Percentiles rank a stretch among this genome's conserved stretches.
Evolutionary conservation across 352 stramenopile genomes (phyloP).

Genomic region (Phytophthora sansomeana): DNA sequence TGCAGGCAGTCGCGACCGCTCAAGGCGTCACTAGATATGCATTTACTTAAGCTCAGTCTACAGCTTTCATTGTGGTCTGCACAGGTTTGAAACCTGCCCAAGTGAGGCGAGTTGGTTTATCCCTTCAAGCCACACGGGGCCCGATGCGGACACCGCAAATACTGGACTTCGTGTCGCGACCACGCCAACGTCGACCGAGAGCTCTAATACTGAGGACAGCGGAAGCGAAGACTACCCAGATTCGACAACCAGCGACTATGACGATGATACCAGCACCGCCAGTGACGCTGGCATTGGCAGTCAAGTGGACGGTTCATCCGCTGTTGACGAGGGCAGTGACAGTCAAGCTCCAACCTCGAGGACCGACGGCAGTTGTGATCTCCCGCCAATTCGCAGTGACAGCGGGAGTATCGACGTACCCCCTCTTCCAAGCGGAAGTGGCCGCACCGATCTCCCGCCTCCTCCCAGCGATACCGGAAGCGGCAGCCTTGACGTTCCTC

Average conservation of each 20-base stretch:
- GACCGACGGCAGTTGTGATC: neutral
- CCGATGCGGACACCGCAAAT: neutral
- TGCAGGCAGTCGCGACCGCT: no score
- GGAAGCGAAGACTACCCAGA: slow-evolving; percentile 1
- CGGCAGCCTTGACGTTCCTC: neutral
- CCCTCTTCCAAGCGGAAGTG: neutral
- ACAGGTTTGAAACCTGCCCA: no score
- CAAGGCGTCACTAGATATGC: no score
- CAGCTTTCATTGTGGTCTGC: no score
- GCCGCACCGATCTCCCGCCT: neutral
- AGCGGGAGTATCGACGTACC: neutral
- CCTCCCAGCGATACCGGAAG: neutral
- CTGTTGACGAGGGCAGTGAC: slow-evolving; percentile 6
- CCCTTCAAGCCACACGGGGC: neutral
- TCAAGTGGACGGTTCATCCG: slow-evolving; percentile 12
- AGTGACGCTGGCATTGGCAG: slow-evolving; percentile 5
- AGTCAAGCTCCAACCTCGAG: neutral
- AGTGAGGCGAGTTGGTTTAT: neutral
- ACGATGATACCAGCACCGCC: neutral
- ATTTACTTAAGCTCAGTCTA: no score
- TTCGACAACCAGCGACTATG: no score
- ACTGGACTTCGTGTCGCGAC: neutral
- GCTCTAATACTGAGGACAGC: slow-evolving; percentile 3
- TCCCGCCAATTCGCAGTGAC: no score
- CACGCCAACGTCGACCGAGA: slow-evolving; percentile 13